phyloP scores from a whole-genome alignment of 1,139 yeast species.

The Diutina pseudorugosa region DNA sequence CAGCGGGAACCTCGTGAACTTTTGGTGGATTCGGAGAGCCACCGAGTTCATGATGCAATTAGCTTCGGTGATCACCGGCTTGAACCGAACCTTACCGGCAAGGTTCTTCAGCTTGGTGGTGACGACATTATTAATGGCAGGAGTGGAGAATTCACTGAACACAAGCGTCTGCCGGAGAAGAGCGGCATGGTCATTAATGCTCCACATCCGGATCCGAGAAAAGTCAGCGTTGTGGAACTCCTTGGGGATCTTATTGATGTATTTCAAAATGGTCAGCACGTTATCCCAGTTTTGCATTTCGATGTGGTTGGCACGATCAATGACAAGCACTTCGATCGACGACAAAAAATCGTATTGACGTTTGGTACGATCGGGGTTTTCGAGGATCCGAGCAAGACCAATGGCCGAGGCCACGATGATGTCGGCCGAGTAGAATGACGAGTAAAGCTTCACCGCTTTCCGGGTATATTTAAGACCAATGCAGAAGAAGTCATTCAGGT shows the following conservation, averaged over 20 bases:
- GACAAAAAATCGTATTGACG: conserved; percentile 64
- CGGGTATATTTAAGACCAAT: conserved; percentile 83
- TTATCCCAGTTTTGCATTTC: conserved; percentile 95
- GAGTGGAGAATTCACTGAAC: conserved; percentile 65
- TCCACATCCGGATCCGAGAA: conserved; percentile 86
- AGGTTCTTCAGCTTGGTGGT: conserved; percentile 48
- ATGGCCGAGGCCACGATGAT: conserved; percentile 85
- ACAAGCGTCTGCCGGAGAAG: conserved; percentile 67
- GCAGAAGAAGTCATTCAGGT: conserved; percentile 85
- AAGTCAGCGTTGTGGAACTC: conserved; percentile 80
- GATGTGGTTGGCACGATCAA: conserved; percentile 79
- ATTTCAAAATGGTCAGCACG: conserved; percentile 55
- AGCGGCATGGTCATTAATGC: conserved; percentile 72
- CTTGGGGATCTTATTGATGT: conserved; percentile 65
- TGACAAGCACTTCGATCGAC: conserved; percentile 68
- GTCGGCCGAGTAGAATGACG: conserved; percentile 79
- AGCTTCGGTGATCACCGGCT: conserved; percentile 21
- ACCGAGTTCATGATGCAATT: conserved; percentile 39
- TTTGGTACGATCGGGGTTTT: conserved; percentile 48
- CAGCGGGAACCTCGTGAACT: conserved; percentile 57
- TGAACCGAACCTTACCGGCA: conserved; percentile 53
- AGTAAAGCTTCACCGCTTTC: conserved; percentile 70
- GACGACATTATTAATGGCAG: conserved; percentile 61
- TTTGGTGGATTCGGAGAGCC: conserved; percentile 53
- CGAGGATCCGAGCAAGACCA: conserved; percentile 74